phyloP scores from a whole-genome alignment of 805 yeast species.

The Kregervanrija fluxuum region DNA sequence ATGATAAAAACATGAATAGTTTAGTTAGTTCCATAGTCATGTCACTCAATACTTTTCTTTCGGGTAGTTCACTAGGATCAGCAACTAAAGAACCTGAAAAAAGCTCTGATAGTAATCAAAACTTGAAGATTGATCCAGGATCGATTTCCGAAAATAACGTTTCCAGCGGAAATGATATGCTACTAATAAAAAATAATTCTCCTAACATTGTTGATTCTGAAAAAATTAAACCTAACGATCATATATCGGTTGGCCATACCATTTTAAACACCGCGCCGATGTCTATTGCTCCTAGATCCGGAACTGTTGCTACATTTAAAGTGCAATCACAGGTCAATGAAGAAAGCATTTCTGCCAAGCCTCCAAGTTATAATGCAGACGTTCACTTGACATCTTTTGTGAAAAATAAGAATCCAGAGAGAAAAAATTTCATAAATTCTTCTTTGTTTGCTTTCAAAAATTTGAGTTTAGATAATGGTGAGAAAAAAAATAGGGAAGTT shows the following conservation, averaged over 20 bases:
- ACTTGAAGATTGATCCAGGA: no score
- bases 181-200: no score
- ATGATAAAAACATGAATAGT: constrained; percentile 15
- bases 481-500: not conserved
- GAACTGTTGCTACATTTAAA: constrained; percentile 2
- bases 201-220: no score
- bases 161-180: no score
- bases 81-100: no score
- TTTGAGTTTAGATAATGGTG: not conserved
- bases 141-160: no score
- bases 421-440: not conserved
- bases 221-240: no score
- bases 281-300: constrained; percentile 2
- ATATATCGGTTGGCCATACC: no score
- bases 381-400: constrained; percentile 11
- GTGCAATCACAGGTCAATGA: constrained; percentile 4
- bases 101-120: no score
- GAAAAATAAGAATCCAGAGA: not conserved
- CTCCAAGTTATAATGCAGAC: constrained; percentile 19
- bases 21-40: constrained; percentile 27
- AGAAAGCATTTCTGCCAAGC: constrained; percentile 3
- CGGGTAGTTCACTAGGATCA: not conserved
- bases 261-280: not conserved
- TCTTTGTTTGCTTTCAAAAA: not conserved
- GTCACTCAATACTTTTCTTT: constrained; percentile 12